Percentiles rank a stretch among this genome's conserved stretches.
phyloP scores from a whole-genome alignment of 148 eudicot species.

The Salicornia ramosissima region DNA sequence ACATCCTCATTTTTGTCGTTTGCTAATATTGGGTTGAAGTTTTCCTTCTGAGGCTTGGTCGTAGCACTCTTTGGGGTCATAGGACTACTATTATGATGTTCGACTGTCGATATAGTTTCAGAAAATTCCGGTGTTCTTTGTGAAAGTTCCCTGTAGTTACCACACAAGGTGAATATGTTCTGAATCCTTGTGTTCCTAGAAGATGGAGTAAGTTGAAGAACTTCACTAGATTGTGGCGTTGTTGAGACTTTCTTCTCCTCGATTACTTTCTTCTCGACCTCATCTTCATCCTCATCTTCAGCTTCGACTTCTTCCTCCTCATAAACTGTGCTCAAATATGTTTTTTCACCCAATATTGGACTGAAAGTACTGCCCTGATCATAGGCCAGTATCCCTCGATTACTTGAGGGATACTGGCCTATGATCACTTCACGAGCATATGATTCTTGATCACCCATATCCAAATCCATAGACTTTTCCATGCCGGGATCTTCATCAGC shows the following conservation, averaged over 20 bases:
- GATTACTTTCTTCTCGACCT: conserved; percentile 81
- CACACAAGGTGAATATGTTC: conserved; percentile 84
- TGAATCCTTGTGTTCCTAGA: conserved; percentile 61
- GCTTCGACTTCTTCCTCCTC: conserved; percentile 78
- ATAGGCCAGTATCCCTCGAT: conserved; percentile 5
- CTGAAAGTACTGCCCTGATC: conserved; percentile 21
- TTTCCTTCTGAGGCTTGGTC: conserved; percentile 45
- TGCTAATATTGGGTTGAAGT: conserved; percentile 36
- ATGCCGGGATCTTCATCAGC: conserved; percentile 75
- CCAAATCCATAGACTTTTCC: conserved; percentile 94
- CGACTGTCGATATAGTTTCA: conserved; percentile 21
- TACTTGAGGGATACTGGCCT: conserved; percentile 21
- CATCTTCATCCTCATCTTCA: conserved; percentile 73
- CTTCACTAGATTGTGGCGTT: neutral
- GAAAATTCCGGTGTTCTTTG: conserved; percentile 36
- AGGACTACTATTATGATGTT: conserved; percentile 5
- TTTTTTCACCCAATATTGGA: conserved; percentile 33
- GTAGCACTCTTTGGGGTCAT: neutral
- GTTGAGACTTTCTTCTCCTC: conserved; percentile 58
- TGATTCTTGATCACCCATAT: conserved; percentile 50
- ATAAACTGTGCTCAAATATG: conserved; percentile 70
- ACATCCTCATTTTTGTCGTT: conserved; percentile 27
- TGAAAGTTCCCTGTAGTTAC: conserved; percentile 73
- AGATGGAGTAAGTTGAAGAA: conserved; percentile 30
- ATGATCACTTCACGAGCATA: conserved; percentile 37